These are phyloP conservation scores for Pistacia integerrima DNA, from an alignment of 345 rosid genomes.

Conservation along the genomic window DNA sequence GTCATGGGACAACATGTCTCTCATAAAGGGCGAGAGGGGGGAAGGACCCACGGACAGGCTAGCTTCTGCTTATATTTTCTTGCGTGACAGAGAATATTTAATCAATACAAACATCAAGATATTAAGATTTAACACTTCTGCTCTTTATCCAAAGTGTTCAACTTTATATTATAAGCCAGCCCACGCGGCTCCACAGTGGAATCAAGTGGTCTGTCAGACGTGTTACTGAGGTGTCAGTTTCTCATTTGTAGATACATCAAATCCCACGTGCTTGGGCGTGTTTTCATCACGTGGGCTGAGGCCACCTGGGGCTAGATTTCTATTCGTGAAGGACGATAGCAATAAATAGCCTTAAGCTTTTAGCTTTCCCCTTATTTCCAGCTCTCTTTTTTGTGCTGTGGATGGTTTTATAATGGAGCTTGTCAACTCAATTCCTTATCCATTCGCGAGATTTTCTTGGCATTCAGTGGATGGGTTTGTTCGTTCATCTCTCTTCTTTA, in stretches of 20 bases:
- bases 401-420: constrained; percentile 7
- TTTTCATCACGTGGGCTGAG: constrained; percentile 36
- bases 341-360: background rate
- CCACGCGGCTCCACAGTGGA: constrained; percentile 23
- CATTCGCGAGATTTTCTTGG: background rate
- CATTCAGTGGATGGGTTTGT: too few relatives aligned
- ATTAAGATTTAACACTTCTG: background rate
- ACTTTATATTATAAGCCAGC: background rate
- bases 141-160: background rate
- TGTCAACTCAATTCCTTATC: constrained; percentile 24
- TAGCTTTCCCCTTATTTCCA: too few relatives aligned
- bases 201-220: constrained; percentile 7
- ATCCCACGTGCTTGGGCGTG: constrained; percentile 30
- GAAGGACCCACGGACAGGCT: constrained; percentile 6
- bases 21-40: background rate
- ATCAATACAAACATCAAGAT: background rate
- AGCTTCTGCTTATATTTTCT: background rate
- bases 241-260: background rate
- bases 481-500: background rate
- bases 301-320: background rate
- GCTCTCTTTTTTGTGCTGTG: background rate
- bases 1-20: too few relatives aligned
- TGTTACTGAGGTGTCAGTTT: constrained; percentile 11
- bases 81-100: background rate
- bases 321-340: background rate